phyloP scores from a whole-genome alignment of 2,329 filamentous ascomycete genomes.

The Hyphodiscus sp. region DNA sequence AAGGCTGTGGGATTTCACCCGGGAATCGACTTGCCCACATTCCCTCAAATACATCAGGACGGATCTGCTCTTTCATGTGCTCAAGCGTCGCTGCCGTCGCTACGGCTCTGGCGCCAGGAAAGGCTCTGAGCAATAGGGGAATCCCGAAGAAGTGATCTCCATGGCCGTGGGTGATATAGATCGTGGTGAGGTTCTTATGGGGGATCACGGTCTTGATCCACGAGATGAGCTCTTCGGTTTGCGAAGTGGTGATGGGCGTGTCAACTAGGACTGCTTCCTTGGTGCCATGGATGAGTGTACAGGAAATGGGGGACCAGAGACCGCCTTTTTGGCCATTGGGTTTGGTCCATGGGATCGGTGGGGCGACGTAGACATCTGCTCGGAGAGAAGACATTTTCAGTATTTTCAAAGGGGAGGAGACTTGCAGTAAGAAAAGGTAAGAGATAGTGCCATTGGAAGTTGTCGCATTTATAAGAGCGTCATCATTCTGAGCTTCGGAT shows the following conservation, averaged over 20 bases:
- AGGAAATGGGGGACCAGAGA: constrained; percentile 12
- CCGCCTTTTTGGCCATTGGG: not conserved
- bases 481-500: too few relatives aligned
- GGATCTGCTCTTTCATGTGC: constrained; percentile 1
- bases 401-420: too few relatives aligned
- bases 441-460: too few relatives aligned
- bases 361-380: not conserved
- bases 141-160: constrained; percentile 36
- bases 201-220: constrained; percentile 32
- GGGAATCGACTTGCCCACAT: constrained; percentile 25
- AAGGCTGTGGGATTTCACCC: constrained; percentile 16
- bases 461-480: too few relatives aligned
- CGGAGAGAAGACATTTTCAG: not conserved
- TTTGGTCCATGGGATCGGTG: not conserved
- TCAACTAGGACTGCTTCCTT: constrained; percentile 34
- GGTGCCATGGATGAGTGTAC: constrained; percentile 12
- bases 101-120: constrained; percentile 20
- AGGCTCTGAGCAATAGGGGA: constrained; percentile 25
- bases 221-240: constrained; percentile 28
- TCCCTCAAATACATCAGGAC: not conserved
- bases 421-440: too few relatives aligned
- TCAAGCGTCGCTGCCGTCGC: constrained; percentile 15
- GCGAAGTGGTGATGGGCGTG: constrained; percentile 28
- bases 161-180: constrained; percentile 38
- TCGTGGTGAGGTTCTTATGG: constrained; percentile 26